Percentiles rank a stretch among this genome's conserved stretches.
phyloP scores from a whole-genome alignment of 176 grass and related monocot species.

The Phoenix dactylifera region DNA sequence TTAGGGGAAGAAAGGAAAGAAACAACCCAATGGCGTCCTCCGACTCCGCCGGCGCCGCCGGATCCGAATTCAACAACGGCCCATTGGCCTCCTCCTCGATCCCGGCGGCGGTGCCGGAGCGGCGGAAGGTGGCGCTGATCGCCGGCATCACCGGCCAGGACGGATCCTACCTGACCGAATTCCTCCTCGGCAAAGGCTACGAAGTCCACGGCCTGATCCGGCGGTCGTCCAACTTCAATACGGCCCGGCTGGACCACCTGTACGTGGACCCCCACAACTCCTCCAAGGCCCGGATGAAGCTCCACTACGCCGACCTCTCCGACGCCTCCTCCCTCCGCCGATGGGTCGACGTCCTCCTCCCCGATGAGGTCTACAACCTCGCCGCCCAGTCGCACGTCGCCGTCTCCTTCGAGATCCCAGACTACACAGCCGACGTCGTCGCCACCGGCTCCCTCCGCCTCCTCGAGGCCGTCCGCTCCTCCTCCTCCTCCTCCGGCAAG shows the following conservation, averaged over 20 bases:
- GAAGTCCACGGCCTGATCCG: slow-evolving; percentile 98
- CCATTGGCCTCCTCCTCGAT: neutral
- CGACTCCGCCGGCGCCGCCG: slow-evolving; percentile 4
- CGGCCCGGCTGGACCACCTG: slow-evolving; percentile 70
- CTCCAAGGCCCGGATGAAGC: slow-evolving; percentile 55
- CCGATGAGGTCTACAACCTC: slow-evolving; percentile 99
- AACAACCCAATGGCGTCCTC: slow-evolving; percentile 20
- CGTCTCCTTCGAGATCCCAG: slow-evolving; percentile 91
- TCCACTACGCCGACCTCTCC: slow-evolving; percentile 97
- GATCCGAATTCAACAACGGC: neutral
- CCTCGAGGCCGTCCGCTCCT: slow-evolving; percentile 80
- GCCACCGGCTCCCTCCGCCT: slow-evolving; percentile 86
- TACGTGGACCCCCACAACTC: slow-evolving; percentile 92
- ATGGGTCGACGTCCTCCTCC: slow-evolving; percentile 64
- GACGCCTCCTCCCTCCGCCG: slow-evolving; percentile 91
- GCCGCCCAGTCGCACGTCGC: slow-evolving; percentile 94
- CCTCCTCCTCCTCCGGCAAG: slow-evolving; percentile 17
- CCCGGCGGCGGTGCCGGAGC: slow-evolving; percentile 24
- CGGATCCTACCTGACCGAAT: slow-evolving; percentile 90
- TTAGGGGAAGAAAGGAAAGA: too few relatives aligned
- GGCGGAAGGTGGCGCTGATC: slow-evolving; percentile 81
- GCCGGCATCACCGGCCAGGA: slow-evolving; percentile 95
- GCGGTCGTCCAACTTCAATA: slow-evolving; percentile 99
- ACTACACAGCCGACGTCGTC: slow-evolving; percentile 89
- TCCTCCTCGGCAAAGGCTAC: slow-evolving; percentile 73